phyloP scores from a whole-genome alignment of 2,329 filamentous ascomycete genomes.

The Tolypocladium nubicola region DNA sequence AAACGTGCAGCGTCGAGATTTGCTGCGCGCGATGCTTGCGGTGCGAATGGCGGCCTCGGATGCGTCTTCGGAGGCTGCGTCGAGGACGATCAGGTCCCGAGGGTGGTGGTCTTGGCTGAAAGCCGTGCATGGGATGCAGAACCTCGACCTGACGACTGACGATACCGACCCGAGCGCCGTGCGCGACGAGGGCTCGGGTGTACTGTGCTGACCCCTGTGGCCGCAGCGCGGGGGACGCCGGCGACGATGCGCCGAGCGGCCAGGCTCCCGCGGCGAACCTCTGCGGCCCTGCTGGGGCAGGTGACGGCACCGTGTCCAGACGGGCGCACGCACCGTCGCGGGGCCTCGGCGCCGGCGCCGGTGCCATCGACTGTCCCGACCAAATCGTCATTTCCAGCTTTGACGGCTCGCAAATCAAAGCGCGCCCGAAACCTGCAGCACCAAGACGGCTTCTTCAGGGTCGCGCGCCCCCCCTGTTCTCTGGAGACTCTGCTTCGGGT shows the following conservation, averaged over 20 bases:
- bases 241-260: not conserved
- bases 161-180: not conserved
- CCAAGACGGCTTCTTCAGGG: not conserved
- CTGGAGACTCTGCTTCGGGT: not conserved
- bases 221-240: not conserved
- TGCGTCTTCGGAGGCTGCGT: not conserved
- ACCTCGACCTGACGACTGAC: not conserved
- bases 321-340: not conserved
- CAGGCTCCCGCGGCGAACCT: not conserved
- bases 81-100: not conserved
- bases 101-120: not conserved
- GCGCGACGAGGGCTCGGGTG: not conserved
- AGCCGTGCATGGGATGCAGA: not conserved
- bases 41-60: not conserved
- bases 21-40: not conserved
- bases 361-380: not conserved
- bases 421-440: not conserved
- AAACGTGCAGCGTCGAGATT: not conserved
- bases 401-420: not conserved
- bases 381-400: too few relatives aligned
- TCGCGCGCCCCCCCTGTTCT: not conserved
- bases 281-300: not conserved
- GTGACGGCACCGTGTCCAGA: not conserved
- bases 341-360: too few relatives aligned
- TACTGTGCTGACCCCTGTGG: not conserved